phyloP scores from a whole-genome alignment of 768 basidiomycete genomes.

The Crucibulum laeve region DNA sequence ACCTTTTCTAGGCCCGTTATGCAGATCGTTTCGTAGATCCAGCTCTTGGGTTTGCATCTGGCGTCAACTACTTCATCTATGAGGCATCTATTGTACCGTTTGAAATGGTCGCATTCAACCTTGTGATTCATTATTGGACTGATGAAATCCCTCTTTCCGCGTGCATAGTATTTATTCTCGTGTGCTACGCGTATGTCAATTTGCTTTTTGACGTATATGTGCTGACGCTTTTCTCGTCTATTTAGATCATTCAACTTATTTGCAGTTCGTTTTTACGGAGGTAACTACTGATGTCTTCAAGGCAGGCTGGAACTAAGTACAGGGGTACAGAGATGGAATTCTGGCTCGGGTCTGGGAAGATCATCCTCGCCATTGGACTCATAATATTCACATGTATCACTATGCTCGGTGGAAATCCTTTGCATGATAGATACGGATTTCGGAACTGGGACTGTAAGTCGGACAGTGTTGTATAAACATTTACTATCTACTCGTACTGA shows the following conservation, averaged over 20 bases:
- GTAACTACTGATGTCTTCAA: constrained; percentile 16
- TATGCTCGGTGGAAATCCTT: constrained; percentile 59
- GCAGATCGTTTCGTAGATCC: constrained; percentile 55
- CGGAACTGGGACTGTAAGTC: constrained; percentile 48
- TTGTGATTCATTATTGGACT: constrained; percentile 51
- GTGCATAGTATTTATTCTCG: constrained; percentile 38
- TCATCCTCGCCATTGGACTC: constrained; percentile 41
- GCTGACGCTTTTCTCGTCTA: neutral
- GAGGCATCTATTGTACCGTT: constrained; percentile 39
- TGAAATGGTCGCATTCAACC: constrained; percentile 51
- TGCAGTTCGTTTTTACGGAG: constrained; percentile 46
- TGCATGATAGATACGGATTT: constrained; percentile 50
- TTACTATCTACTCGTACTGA: neutral
- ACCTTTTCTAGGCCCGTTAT: constrained; percentile 47
- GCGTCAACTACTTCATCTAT: constrained; percentile 56
- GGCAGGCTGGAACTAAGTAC: neutral
- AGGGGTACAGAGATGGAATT: constrained; percentile 46
- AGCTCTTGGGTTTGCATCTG: constrained; percentile 50
- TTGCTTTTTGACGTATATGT: too few species aligned
- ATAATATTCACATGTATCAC: constrained; percentile 52
- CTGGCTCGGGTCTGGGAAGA: constrained; percentile 50
- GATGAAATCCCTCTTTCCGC: constrained; percentile 41
- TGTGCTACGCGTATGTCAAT: constrained; percentile 33
- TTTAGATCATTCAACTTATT: constrained; percentile 45
- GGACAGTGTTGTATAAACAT: too few species aligned